These are phyloP conservation scores for Fusarium sp. DNA, from an alignment of 2,329 filamentous ascomycete genomes.

Conservation along the genomic window DNA sequence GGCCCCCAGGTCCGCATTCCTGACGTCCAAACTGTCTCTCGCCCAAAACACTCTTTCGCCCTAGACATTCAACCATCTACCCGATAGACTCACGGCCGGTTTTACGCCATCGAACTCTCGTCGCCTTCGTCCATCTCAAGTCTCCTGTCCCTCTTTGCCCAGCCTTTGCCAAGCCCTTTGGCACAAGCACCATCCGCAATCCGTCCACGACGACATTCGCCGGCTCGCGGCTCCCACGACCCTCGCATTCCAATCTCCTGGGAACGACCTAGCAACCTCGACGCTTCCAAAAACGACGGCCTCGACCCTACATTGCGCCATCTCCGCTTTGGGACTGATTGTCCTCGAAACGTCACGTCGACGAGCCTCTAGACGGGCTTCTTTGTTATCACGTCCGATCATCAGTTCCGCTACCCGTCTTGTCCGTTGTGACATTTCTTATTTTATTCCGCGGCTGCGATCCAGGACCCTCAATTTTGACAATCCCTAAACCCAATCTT, in stretches of 20 bases:
- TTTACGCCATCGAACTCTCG: constrained; percentile 47
- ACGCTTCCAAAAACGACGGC: constrained; percentile 34
- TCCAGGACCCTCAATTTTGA: constrained; percentile 26
- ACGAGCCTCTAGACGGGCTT: constrained; percentile 27
- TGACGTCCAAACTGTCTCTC: constrained; percentile 37
- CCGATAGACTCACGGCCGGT: constrained; percentile 44
- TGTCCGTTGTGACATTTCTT: constrained; percentile 24
- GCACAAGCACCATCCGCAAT: constrained; percentile 43
- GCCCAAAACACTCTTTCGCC: constrained; percentile 29
- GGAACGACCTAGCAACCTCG: constrained; percentile 35
- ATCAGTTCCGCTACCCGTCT: constrained; percentile 34
- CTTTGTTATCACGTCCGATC: constrained; percentile 26
- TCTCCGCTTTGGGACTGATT: constrained; percentile 45
- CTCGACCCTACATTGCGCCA: constrained; percentile 36
- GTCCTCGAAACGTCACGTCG: constrained; percentile 35
- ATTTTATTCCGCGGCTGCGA: constrained; percentile 29
- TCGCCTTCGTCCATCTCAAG: constrained; percentile 27
- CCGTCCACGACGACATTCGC: constrained; percentile 44
- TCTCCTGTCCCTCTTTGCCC: constrained; percentile 17
- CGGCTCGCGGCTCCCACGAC: constrained; percentile 36
- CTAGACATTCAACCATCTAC: constrained; percentile 22
- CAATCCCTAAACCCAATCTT: constrained; percentile 28
- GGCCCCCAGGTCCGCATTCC: constrained; percentile 47
- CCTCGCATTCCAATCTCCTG: constrained; percentile 48
- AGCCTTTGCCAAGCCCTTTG: constrained; percentile 39